Base-by-base conservation (phyloP, 371 early-diverging fungal genomes). In the Lichtheimia hyalospora region DNA sequence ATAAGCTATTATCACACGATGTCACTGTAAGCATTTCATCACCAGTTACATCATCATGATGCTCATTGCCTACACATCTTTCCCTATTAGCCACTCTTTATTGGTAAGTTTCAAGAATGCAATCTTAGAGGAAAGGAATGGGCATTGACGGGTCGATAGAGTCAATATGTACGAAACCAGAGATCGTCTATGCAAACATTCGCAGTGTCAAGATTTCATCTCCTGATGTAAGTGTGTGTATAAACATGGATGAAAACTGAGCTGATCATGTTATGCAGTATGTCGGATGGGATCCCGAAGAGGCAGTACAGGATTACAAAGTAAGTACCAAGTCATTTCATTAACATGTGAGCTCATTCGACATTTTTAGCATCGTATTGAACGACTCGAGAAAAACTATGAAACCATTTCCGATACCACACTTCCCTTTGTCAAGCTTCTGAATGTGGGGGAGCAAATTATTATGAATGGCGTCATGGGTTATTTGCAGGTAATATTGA, bases 361-460 rank as follows among this genome's bases (percentile, higher is more conserved):
- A n/a, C 46, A 5, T 46, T 21, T 27, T 16, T 58, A 89, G 80
- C 68, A 79, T 49, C 84, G 96, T 48, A 96, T 98, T 53, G 81
- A 88, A 8, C 90, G 88, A 57, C 92, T 94, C 69, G 69, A 83
- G 57, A 79, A 81, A 3, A 82, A 81, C 51, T 97, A 98, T 70
- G 84, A 92, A 66, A 89, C 96, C 0, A 84, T 98, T 60, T 75
- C 69, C 23, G 89, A 91, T 48, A 65, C 71, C 3, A 61, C 74
- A 7, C 66, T 85, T 50, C 86, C 86, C 54, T 89, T 84, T 76
- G 92, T 97, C 51, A 96, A 97, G 69, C 70, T 96, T 49, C 85
- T 94, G 73, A 96, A 96, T 69, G 91, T 92, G 5, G 96, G 95
- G 20, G 91, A 95, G 67, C 89, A 91, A 56, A 86, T 95, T 41